phyloP scores from a whole-genome alignment of 192 early-diverging fungal genomes.

The Funneliformis mosseae region DNA sequence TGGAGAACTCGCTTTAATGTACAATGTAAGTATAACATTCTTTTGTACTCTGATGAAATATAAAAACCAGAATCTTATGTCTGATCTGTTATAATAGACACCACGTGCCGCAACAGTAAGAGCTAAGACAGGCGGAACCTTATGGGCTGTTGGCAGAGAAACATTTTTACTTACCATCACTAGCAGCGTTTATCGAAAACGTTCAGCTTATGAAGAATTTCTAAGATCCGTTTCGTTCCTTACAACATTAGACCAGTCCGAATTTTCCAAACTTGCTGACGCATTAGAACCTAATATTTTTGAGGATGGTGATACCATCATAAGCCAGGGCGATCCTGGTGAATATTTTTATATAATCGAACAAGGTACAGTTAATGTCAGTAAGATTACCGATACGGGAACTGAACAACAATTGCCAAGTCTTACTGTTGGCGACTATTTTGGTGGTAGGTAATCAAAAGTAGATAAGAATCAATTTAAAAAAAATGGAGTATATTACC shows the following conservation, averaged over 20 bases:
- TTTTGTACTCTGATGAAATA: neutral
- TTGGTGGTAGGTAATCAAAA: constrained; percentile 66
- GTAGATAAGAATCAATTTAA: too few species aligned
- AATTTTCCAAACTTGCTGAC: constrained; percentile 72
- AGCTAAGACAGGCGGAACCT: constrained; percentile 32
- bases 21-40: constrained; percentile 37
- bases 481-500: too few species aligned
- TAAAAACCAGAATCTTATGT: neutral
- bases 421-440: constrained; percentile 64
- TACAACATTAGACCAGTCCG: constrained; percentile 41
- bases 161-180: constrained; percentile 45
- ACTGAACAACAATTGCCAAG: constrained; percentile 46
- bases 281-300: constrained; percentile 63
- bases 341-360: constrained; percentile 75
- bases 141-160: constrained; percentile 49
- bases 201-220: constrained; percentile 45
- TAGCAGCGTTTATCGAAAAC: constrained; percentile 38
- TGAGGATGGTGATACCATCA: constrained; percentile 60
- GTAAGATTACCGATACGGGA: constrained; percentile 53
- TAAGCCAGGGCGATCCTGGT: constrained; percentile 66
- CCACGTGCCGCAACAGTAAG: constrained; percentile 49
- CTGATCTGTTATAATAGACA: constrained; percentile 3
- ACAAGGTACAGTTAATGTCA: constrained; percentile 60
- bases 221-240: constrained; percentile 37
- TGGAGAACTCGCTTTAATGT: constrained; percentile 54